phyloP scores from a whole-genome alignment of 345 rosid genomes.

The Acer yangbiense region DNA sequence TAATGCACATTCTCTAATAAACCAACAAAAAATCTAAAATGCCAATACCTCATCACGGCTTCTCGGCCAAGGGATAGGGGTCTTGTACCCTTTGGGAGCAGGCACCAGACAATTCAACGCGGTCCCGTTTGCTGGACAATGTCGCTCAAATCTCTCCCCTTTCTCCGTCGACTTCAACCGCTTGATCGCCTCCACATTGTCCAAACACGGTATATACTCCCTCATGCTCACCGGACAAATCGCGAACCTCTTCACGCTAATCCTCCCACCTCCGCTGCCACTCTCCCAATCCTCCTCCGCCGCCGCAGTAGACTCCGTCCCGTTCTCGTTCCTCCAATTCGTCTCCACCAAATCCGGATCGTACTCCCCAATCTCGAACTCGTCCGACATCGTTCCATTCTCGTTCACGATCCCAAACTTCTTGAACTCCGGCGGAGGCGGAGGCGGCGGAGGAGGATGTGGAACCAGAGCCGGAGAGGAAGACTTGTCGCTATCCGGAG shows the following conservation, averaged over 20 bases:
- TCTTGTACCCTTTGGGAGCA: constrained; percentile 67
- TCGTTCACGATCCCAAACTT: constrained; percentile 75
- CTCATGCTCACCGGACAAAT: constrained; percentile 64
- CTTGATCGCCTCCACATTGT: constrained; percentile 68
- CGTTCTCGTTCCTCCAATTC: constrained; percentile 44
- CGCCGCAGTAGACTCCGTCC: constrained; percentile 28
- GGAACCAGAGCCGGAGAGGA: constrained; percentile 16
- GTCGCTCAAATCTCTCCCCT: constrained; percentile 83
- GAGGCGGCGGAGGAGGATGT: constrained; percentile 33
- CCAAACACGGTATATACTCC: constrained; percentile 91
- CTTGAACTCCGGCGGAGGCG: constrained; percentile 45
- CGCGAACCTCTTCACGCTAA: constrained; percentile 39
- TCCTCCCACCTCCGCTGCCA: constrained; percentile 24
- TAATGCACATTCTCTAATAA: background rate
- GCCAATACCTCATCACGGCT: constrained; percentile 86
- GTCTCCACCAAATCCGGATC: constrained; percentile 61
- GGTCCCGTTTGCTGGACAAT: constrained; percentile 69
- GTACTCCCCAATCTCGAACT: constrained; percentile 81
- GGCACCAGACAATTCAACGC: constrained; percentile 84
- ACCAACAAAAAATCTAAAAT: background rate
- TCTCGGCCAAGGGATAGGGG: constrained; percentile 85
- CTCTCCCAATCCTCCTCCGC: constrained; percentile 21
- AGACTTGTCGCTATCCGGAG: background rate
- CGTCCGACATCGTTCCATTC: constrained; percentile 80
- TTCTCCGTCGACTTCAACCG: constrained; percentile 68